These are phyloP conservation scores for Candida krabiensis DNA, from an alignment of 805 yeast genomes.

Conservation along the genomic window DNA sequence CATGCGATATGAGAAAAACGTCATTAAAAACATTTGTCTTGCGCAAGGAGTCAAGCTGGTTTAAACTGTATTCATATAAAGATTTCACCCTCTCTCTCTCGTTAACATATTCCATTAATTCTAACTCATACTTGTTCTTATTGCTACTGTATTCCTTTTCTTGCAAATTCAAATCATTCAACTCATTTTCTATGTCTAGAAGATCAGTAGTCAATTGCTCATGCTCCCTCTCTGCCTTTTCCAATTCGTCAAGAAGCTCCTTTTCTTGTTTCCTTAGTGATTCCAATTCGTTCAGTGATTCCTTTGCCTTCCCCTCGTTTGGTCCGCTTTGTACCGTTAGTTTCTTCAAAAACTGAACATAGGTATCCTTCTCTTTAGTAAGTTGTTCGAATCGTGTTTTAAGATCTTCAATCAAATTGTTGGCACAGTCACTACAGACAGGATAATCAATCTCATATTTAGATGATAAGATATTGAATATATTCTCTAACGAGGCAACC, in stretches of 20 bases:
- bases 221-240: conserved; percentile 43
- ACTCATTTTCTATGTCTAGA: conserved; percentile 40
- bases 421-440: conserved; percentile 84
- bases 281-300: conserved; percentile 46
- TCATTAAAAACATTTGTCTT: conserved; percentile 80
- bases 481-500: conserved; percentile 52
- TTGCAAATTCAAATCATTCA: conserved; percentile 37
- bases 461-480: conserved; percentile 75
- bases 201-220: conserved; percentile 50
- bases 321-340: conserved; percentile 57
- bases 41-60: conserved; percentile 68
- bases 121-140: conserved; percentile 58
- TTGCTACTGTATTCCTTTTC: conserved; percentile 46
- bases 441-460: conserved; percentile 83
- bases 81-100: conserved; percentile 65
- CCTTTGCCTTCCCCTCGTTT: conserved; percentile 40
- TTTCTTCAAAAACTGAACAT: conserved; percentile 68
- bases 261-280: conserved; percentile 41
- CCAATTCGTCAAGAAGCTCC: conserved; percentile 38
- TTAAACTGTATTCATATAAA: conserved; percentile 58
- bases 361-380: conserved; percentile 75
- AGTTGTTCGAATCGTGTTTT: conserved; percentile 70
- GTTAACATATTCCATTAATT: conserved; percentile 47
- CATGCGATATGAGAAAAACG: conserved; percentile 79
- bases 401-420: conserved; percentile 59